A percentile compares a stretch with the other conserved stretches of the same genome.
Evolutionary conservation across 148 eudicot genomes (phyloP).

Genomic region (Camellia japonica): DNA sequence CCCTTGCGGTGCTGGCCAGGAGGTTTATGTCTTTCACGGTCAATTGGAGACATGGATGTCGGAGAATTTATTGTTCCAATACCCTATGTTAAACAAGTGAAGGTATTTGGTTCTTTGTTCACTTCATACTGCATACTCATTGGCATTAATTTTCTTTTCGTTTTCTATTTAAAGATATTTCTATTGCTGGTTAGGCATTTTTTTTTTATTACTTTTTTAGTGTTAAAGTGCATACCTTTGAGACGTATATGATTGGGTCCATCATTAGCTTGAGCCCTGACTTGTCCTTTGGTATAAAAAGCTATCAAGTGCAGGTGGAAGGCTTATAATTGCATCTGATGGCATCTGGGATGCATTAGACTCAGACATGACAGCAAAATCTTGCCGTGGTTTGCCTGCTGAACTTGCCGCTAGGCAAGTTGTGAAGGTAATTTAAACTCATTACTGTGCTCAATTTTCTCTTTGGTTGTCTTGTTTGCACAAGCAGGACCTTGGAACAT

Average conservation of each 20-base stretch:
- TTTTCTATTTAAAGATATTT: not conserved
- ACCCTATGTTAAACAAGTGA: constrained; percentile 90
- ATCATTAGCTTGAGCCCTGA: constrained; percentile 4
- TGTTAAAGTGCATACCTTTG: not conserved
- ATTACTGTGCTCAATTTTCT: not conserved
- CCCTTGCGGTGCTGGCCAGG: constrained; percentile 98
- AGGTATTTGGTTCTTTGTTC: constrained; percentile 34
- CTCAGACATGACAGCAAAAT: constrained; percentile 73
- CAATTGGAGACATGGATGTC: constrained; percentile 87
- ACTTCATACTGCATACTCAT: not conserved
- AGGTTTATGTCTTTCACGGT: constrained; percentile 91
- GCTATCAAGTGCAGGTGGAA: constrained; percentile 77
- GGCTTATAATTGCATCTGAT: constrained; percentile 91
- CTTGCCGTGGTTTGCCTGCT: constrained; percentile 87
- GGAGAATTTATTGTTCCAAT: constrained; percentile 87
- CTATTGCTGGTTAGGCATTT: not conserved
- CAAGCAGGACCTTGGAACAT: not conserved
- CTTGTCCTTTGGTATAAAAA: constrained; percentile 15
- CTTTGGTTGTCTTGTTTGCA: not conserved
- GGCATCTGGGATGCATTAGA: constrained; percentile 92
- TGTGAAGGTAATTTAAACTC: constrained; percentile 52
- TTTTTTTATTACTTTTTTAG: not conserved
- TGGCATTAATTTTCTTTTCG: not conserved
- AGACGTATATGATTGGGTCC: not conserved
- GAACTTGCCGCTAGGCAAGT: constrained; percentile 87